Evolutionary conservation across 352 stramenopile species (phyloP), one percentile per base, ranked within the genome.

Genomic region (Pythium scleroteichum): DNA sequence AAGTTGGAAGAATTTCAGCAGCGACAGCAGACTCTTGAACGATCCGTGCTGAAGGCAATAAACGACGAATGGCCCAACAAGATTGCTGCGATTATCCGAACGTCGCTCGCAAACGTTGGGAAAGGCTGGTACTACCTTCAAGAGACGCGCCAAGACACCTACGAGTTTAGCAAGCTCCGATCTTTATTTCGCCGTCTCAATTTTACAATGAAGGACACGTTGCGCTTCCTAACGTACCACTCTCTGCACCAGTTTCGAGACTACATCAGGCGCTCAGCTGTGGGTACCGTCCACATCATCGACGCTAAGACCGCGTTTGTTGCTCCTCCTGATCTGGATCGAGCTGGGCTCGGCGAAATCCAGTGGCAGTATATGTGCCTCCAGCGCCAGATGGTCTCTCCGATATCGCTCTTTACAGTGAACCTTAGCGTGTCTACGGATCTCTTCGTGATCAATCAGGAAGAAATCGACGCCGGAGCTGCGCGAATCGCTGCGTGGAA

Each of bases 1-100:
- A 95, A 95, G 45, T 59, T 95, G 5, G 86, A 95, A 59, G 86
- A 95, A 45, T 95, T 95, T 41, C 84, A 94, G 38, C 84, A 94
- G 52, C 73, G 82, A 3, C 86, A 95, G 27, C 84, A 92, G 27
- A 61, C 81, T 0, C 71, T 94, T 4, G 86, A 95, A 52, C 75
- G 84, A 2, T 54, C 62, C 4, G 78, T 92, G 6, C 65, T 91
- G 45, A 95, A 94, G 70, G 81, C 72, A 0, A 87, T 94, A 40
- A 90, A 79, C 3, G 86, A 95, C 13, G 86, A 95, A 47, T 95
- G 86, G 86, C 81, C 86, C 0, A 78, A 64, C 20, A 92, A 90
- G 59, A 68, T 95, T 13, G 78, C 80, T 0, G 65, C 42, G 0
- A 88, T 90, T 39, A 88, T 94, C 61, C 86, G 87, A 55, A 72